Evolutionary conservation across 306 rosid genomes (phyloP).

Genomic region (Hippophae gyantsensis): DNA sequence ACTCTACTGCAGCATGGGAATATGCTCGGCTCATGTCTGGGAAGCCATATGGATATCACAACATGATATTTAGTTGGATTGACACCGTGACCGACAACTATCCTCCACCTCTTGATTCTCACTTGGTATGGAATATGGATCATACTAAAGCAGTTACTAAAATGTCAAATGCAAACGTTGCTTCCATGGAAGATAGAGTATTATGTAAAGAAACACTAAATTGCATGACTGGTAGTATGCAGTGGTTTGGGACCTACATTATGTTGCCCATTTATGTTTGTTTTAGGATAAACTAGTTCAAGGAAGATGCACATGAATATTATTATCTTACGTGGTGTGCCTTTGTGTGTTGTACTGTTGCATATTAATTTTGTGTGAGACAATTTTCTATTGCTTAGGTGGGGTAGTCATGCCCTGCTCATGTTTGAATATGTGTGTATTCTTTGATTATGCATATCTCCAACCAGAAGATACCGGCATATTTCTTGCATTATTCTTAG

Average conservation of each 20-base stretch:
- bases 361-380: not conserved
- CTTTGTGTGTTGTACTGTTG: not conserved
- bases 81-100: constrained; percentile 91
- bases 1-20: constrained; percentile 90
- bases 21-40: constrained; percentile 90
- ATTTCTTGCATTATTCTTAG: not conserved
- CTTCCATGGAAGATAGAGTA: not conserved
- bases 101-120: constrained; percentile 99
- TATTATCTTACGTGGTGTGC: too few species aligned
- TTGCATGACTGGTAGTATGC: too few species aligned
- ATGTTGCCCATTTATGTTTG: not conserved
- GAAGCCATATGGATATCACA: constrained; percentile 97
- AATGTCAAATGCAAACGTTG: not conserved
- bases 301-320: too few species aligned
- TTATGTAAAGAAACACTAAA: too few species aligned
- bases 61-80: constrained; percentile 99
- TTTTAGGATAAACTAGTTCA: not conserved
- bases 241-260: not conserved
- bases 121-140: constrained; percentile 48
- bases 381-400: not conserved
- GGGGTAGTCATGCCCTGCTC: not conserved
- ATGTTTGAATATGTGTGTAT: not conserved
- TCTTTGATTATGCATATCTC: not conserved
- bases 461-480: too few species aligned
- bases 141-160: not conserved